phyloP scores from a whole-genome alignment of 2,329 filamentous ascomycete species.

The Monosporascus sp. region DNA sequence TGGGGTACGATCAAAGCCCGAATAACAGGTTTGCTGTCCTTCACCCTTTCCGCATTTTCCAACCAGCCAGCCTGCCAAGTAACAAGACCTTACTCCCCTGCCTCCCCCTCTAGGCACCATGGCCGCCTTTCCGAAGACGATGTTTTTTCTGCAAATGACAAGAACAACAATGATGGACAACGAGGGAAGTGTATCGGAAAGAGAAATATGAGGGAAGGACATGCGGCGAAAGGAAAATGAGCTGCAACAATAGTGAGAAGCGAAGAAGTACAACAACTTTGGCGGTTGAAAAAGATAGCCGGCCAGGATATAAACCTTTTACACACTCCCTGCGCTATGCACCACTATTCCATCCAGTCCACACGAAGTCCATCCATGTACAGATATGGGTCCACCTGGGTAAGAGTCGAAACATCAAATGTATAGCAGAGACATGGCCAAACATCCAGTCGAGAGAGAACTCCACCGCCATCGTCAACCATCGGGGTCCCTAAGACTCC shows the following conservation, averaged over 20 bases:
- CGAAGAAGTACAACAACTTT: slow-evolving; percentile 22
- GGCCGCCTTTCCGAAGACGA: neutral
- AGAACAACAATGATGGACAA: slow-evolving; percentile 11
- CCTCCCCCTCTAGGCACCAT: slow-evolving; percentile 1
- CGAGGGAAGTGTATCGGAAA: slow-evolving; percentile 11
- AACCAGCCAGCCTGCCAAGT: neutral
- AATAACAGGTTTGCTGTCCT: neutral
- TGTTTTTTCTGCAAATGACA: slow-evolving; percentile 9
- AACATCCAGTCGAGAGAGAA: slow-evolving; percentile 18
- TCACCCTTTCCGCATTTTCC: slow-evolving; percentile 1
- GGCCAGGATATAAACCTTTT: slow-evolving; percentile 28
- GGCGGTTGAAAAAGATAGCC: slow-evolving; percentile 25
- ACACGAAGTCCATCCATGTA: slow-evolving; percentile 19
- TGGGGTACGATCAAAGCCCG: neutral
- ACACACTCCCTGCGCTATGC: slow-evolving; percentile 32
- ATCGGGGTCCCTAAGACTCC: slow-evolving; percentile 17
- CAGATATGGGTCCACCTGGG: slow-evolving; percentile 21
- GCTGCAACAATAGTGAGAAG: slow-evolving; percentile 14
- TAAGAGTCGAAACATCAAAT: slow-evolving; percentile 22
- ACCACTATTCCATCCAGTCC: slow-evolving; percentile 29
- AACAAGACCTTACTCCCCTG: slow-evolving; percentile 1
- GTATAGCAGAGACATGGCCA: slow-evolving; percentile 23
- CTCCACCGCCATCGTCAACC: slow-evolving; percentile 15
- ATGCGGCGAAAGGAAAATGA: slow-evolving; percentile 12
- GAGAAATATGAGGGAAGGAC: slow-evolving; percentile 10